phyloP scores from a whole-genome alignment of 2,329 filamentous ascomycete genomes.

The Claviceps monticola region DNA sequence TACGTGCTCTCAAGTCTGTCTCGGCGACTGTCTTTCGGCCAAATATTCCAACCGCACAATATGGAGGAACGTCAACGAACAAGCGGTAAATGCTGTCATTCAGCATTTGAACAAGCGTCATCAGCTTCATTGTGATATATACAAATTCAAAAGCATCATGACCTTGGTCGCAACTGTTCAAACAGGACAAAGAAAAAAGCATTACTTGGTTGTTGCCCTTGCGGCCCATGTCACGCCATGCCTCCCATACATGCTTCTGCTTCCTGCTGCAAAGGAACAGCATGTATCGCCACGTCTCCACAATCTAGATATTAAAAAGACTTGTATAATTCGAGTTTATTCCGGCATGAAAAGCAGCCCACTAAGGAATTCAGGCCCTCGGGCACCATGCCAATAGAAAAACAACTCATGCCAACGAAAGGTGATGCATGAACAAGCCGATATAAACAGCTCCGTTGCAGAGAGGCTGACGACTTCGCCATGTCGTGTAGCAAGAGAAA shows the following conservation, averaged over 20 bases:
- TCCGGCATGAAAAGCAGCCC: background rate
- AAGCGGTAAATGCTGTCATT: background rate
- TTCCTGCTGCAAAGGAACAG: too few relatives aligned
- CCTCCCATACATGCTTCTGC: background rate
- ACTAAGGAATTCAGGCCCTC: background rate
- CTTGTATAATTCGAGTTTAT: constrained; percentile 1
- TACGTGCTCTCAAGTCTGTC: too few relatives aligned
- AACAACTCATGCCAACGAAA: background rate
- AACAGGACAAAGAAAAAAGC: background rate
- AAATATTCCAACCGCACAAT: too few relatives aligned
- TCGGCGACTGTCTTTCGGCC: too few relatives aligned
- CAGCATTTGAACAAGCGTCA: constrained; percentile 7
- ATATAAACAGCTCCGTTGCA: background rate
- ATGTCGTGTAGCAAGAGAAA: constrained; percentile 1
- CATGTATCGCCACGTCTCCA: background rate
- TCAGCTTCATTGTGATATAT: constrained; percentile 12
- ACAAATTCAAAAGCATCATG: constrained; percentile 7
- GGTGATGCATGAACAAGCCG: background rate
- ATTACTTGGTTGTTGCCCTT: background rate
- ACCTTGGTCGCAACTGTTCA: background rate
- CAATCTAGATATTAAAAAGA: constrained; percentile 6
- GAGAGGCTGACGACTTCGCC: background rate
- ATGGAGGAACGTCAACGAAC: background rate
- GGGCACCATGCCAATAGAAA: background rate
- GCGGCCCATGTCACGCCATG: background rate